Conservation (phyloP, 257 asterid species). For the Jasminum sambac region DNA sequence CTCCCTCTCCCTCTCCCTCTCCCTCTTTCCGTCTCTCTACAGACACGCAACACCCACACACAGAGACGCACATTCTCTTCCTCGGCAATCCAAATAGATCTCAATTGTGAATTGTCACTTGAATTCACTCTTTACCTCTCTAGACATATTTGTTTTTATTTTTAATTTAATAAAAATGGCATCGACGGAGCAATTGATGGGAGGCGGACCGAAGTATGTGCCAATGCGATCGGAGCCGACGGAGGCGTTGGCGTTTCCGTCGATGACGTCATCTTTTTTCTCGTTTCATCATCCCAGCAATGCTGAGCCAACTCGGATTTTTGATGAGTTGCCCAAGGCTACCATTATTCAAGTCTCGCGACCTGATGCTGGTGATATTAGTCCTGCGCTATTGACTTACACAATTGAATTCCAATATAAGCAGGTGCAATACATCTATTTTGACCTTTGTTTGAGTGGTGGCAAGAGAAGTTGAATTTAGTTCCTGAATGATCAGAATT, state of each 20-base stretch:
- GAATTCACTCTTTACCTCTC: background rate
- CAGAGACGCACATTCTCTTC: background rate
- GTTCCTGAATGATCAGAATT: background rate
- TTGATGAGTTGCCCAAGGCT: constrained; percentile 45
- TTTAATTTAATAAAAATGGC: constrained; percentile 23
- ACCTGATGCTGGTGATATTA: constrained; percentile 46
- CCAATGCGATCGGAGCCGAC: constrained; percentile 41
- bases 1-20: background rate
- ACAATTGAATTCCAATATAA: constrained; percentile 46
- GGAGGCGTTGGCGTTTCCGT: constrained; percentile 20
- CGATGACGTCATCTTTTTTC: constrained; percentile 35
- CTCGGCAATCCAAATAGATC: background rate
- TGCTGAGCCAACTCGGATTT: constrained; percentile 42
- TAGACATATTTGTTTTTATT: background rate
- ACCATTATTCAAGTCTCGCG: constrained; percentile 43
- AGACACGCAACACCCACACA: background rate
- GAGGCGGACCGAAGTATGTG: constrained; percentile 31
- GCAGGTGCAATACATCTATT: constrained; percentile 25
- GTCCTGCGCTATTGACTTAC: constrained; percentile 47
- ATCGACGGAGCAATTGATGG: constrained; percentile 38
- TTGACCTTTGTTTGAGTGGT: background rate
- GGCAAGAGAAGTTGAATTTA: background rate
- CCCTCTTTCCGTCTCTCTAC: too few species aligned
- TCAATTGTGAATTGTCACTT: constrained; percentile 3
- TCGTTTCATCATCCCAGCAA: constrained; percentile 31